Percentiles rank a stretch among this genome's conserved stretches.
phyloP scores from a whole-genome alignment of 345 rosid species.

The Reutealis trisperma region DNA sequence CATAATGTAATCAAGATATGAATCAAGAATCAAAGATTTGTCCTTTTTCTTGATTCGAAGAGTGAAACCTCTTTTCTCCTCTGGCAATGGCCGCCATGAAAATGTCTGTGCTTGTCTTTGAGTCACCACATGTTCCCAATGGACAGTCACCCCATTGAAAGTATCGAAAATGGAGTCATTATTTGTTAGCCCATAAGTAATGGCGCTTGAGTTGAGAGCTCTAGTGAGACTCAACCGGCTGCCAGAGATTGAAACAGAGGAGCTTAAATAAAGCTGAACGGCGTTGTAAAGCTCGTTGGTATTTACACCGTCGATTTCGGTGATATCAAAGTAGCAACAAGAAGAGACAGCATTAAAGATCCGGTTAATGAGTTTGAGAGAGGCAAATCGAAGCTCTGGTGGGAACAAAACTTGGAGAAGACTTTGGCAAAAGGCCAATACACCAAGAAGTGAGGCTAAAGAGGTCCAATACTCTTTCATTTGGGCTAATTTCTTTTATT shows the following conservation, averaged over 20 bases:
- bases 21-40: constrained; percentile 54
- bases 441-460: constrained; percentile 74
- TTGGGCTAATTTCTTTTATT: not conserved
- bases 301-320: constrained; percentile 95
- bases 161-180: constrained; percentile 76
- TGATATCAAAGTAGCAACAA: constrained; percentile 86
- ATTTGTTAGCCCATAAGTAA: constrained; percentile 81
- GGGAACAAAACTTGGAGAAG: constrained; percentile 72
- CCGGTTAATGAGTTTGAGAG: constrained; percentile 55
- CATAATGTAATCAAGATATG: constrained; percentile 79
- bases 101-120: constrained; percentile 75
- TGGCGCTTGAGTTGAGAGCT: constrained; percentile 78
- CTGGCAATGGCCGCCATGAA: constrained; percentile 91
- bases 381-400: constrained; percentile 80
- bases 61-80: constrained; percentile 94
- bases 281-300: constrained; percentile 99
- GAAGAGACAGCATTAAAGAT: constrained; percentile 57
- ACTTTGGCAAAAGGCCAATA: constrained; percentile 80
- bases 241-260: constrained; percentile 65
- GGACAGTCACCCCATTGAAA: constrained; percentile 55
- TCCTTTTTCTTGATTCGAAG: constrained; percentile 68
- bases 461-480: constrained; percentile 91
- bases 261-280: constrained; percentile 91
- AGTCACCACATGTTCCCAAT: constrained; percentile 92
- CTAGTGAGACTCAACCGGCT: constrained; percentile 89